Conservation (phyloP, 2,329 filamentous ascomycete genomes). For the Trichoderma atroviride region DNA sequence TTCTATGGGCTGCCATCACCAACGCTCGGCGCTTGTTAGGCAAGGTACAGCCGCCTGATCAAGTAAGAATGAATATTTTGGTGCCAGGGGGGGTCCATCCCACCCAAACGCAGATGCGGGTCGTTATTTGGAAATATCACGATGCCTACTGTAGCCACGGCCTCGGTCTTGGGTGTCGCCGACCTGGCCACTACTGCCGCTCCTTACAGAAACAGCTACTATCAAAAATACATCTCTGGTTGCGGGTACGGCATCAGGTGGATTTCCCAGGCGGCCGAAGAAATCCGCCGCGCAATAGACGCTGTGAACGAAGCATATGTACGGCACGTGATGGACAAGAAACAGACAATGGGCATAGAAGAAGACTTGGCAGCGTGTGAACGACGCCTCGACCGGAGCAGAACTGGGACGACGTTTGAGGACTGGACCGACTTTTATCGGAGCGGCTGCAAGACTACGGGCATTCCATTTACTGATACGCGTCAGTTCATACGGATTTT, state of each 20-base stretch:
- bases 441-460: not conserved
- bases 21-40: not conserved
- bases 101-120: not conserved
- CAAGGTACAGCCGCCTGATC: not conserved
- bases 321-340: not conserved
- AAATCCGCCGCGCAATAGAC: not conserved
- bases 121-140: not conserved
- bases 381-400: slow-evolving; percentile 26
- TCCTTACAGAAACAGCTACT: not conserved
- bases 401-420: slow-evolving; percentile 29
- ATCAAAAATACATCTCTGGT: no score
- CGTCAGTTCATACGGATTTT: not conserved
- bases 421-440: slow-evolving; percentile 30
- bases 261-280: not conserved
- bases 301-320: not conserved
- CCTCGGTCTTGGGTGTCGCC: not conserved
- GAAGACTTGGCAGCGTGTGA: not conserved
- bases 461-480: slow-evolving; percentile 16
- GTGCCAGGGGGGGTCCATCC: not conserved
- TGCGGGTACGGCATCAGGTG: not conserved
- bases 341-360: accelerated
- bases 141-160: not conserved
- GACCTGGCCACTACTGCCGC: no score
- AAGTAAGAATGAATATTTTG: not conserved
- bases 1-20: not conserved